phyloP scores from a whole-genome alignment of 2,329 filamentous ascomycete genomes.

The Cordyceps militaris region DNA sequence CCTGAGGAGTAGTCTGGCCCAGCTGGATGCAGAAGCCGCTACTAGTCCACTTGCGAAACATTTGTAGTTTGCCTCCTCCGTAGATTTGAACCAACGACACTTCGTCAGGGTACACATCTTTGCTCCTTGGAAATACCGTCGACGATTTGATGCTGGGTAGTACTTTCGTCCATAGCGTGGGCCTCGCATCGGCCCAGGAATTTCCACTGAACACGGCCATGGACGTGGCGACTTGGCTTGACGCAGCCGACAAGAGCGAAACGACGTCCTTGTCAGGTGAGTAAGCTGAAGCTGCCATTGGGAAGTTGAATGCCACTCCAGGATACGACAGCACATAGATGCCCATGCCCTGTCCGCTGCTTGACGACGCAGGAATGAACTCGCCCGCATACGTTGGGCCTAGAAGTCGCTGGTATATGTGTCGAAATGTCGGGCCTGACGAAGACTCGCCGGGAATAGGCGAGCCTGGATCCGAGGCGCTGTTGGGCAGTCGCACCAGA shows the following conservation, averaged over 20 bases:
- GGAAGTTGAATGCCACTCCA: slow-evolving; percentile 88
- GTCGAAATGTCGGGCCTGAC: slow-evolving; percentile 68
- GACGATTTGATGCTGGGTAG: slow-evolving; percentile 69
- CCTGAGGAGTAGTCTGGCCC: slow-evolving; percentile 84
- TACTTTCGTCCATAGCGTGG: slow-evolving; percentile 66
- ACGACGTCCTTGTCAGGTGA: slow-evolving; percentile 75
- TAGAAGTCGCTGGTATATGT: slow-evolving; percentile 89
- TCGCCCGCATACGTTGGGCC: slow-evolving; percentile 92
- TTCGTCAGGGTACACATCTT: slow-evolving; percentile 81
- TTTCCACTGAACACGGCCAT: slow-evolving; percentile 89
- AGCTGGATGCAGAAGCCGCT: slow-evolving; percentile 65
- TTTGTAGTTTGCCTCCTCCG: slow-evolving; percentile 70
- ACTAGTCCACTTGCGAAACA: slow-evolving; percentile 64
- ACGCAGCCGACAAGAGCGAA: slow-evolving; percentile 71
- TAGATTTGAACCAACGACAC: slow-evolving; percentile 73
- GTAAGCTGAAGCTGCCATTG: slow-evolving; percentile 66
- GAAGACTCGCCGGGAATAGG: slow-evolving; percentile 27
- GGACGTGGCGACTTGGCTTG: slow-evolving; percentile 67
- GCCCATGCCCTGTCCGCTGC: slow-evolving; percentile 49
- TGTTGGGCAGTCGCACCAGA: slow-evolving; percentile 57
- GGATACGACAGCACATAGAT: slow-evolving; percentile 91
- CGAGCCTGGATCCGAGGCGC: slow-evolving; percentile 25
- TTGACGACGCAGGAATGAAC: slow-evolving; percentile 64
- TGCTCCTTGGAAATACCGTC: slow-evolving; percentile 59
- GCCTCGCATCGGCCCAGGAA: slow-evolving; percentile 81